A percentile compares a stretch with the other conserved stretches of the same genome.
These are phyloP conservation scores for Suillus placidus DNA, from an alignment of 768 basidiomycete species.

Conservation along the genomic window DNA sequence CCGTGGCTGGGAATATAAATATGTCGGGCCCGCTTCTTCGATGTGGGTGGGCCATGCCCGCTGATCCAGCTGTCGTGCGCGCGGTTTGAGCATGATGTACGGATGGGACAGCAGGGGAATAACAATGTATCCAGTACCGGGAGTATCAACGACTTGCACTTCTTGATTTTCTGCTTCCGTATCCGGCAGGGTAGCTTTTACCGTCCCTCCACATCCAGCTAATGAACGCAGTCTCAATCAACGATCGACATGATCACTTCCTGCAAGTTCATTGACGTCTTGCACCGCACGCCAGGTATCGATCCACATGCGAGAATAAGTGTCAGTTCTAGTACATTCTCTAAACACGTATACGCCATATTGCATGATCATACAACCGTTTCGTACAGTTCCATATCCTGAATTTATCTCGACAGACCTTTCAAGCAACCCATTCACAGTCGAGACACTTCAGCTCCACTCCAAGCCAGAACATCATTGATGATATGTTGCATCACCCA, in stretches of 20 bases:
- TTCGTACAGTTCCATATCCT: too few relatives aligned
- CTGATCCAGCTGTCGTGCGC: neutral
- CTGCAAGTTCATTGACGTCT: neutral
- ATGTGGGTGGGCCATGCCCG: neutral
- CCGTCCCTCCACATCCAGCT: neutral
- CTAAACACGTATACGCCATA: too few relatives aligned
- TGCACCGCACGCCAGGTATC: neutral
- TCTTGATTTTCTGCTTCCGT: too few relatives aligned
- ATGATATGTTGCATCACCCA: too few relatives aligned
- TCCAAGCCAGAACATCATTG: too few relatives aligned
- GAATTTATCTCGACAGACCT: too few relatives aligned
- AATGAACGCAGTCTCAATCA: neutral
- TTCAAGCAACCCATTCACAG: too few relatives aligned
- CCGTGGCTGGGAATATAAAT: neutral
- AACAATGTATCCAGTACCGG: neutral
- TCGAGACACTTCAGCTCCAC: too few relatives aligned
- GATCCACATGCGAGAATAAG: neutral
- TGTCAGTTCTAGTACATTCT: neutral
- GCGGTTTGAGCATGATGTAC: neutral
- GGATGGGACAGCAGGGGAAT: neutral
- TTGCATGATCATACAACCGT: too few relatives aligned
- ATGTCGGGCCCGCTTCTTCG: neutral
- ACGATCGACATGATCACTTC: neutral
- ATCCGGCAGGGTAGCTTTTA: too few relatives aligned
- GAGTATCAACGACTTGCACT: neutral